Evolutionary conservation across 2,329 filamentous ascomycete species (phyloP), one percentile per base, ranked within the genome.

Genomic region (Epichloe sp.): DNA sequence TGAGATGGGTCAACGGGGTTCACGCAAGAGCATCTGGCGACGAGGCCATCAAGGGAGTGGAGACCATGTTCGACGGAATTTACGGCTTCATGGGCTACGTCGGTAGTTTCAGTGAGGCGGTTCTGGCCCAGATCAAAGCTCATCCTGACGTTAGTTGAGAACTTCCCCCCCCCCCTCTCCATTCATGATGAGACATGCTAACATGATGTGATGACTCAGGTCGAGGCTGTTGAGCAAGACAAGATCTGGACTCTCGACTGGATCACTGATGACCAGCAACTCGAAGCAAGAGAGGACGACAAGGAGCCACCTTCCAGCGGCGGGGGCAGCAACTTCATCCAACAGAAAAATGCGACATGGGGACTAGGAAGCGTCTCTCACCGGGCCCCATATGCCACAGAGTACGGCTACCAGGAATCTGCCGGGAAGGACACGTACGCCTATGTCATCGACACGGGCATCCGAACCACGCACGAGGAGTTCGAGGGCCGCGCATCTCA

Each of bases 11-110:
- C 56, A 70, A 69, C n/a, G 67, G 73, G 41, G 64, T 82, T 45
- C 70, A 75, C 59, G 77, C 74, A 63, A 73, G 77, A 56, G 78
- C 77, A 59, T 54, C 78, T 42, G 65, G 62, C 59, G 72, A 73
- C 60, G 69, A 75, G 35, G 70, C 69, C 36, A 60, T 72, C 34
- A 62, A 59, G 41, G 66, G 65, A 42, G 56, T 68, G 26, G 62
- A 67, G 53, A 58, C 51, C 38, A 64, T 55, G 31, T 66, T 64
- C 34, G 52, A 60, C 3, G 62, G 63, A 37, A 56, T 56, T 21
- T 62, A 62, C 49, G 59, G 57, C 51, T 67, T 67, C 56, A 55
- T 67, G 26, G 73, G 68, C 43, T 76, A 75, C 55, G 63, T 70
- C 34, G 71, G 72, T 31, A 58, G 65, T 46, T 71, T 76, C 49